Conservation (phyloP, 805 yeast species). For the Wickerhamiella siamensis region DNA sequence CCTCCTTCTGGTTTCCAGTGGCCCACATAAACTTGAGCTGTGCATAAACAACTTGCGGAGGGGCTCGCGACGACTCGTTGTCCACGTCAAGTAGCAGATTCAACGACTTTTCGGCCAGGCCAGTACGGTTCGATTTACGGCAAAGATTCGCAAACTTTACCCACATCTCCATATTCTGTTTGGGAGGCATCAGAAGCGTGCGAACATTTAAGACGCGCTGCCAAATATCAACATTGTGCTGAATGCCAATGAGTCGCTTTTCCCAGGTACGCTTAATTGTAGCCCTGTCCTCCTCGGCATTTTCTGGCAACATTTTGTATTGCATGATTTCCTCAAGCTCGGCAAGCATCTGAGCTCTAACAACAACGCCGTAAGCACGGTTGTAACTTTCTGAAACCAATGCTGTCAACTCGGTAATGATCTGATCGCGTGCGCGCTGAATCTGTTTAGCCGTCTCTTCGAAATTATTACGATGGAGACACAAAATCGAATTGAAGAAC, state of each 20-base stretch:
- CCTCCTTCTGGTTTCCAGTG: constrained; percentile 75
- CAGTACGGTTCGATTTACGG: constrained; percentile 83
- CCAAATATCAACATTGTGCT: constrained; percentile 97
- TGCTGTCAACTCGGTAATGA: constrained; percentile 89
- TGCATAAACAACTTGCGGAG: constrained; percentile 95
- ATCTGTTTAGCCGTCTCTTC: constrained; percentile 70
- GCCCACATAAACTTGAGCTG: constrained; percentile 97
- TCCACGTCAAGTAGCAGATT: constrained; percentile 37
- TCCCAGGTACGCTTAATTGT: constrained; percentile 88
- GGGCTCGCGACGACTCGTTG: constrained; percentile 50
- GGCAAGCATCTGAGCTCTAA: constrained; percentile 91
- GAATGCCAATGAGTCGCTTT: constrained; percentile 81
- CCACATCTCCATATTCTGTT: constrained; percentile 96
- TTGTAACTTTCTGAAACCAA: constrained; percentile 89
- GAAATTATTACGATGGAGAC: constrained; percentile 74
- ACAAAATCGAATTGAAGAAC: constrained; percentile 81
- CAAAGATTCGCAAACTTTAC: constrained; percentile 94
- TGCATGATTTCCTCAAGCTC: constrained; percentile 89
- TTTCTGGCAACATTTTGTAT: constrained; percentile 73
- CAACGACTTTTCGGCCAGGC: constrained; percentile 83
- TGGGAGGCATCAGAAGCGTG: constrained; percentile 84
- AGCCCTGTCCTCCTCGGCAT: constrained; percentile 55
- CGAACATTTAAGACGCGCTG: constrained; percentile 87
- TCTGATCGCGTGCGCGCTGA: constrained; percentile 67
- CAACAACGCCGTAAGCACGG: constrained; percentile 93